Evolutionary conservation across 73 alveolate genomes (phyloP).

Genomic region (Symbiodinium natans): DNA sequence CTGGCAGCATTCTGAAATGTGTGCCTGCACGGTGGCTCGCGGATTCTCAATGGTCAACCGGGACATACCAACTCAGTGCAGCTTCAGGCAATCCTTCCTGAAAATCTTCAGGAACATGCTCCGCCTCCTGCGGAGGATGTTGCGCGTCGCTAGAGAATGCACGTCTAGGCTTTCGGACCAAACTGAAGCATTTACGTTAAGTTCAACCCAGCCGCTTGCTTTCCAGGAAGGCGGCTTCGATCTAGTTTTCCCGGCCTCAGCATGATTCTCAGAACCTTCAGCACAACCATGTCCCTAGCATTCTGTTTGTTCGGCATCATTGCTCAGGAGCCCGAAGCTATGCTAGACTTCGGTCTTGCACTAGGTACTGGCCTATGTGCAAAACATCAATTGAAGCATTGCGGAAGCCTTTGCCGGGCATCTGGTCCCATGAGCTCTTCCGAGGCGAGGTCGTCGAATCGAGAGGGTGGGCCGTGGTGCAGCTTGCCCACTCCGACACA

Average conservation of each 20-base stretch:
- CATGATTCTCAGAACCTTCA: background rate
- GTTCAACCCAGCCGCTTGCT: too few relatives aligned
- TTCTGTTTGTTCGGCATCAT: too few relatives aligned
- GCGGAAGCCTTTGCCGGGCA: too few relatives aligned
- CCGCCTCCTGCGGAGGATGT: constrained; percentile 62
- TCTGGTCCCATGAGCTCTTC: background rate
- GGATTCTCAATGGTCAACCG: background rate
- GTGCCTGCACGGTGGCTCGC: background rate
- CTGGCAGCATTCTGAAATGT: background rate
- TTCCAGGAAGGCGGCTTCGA: constrained; percentile 75
- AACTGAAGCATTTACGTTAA: too few relatives aligned
- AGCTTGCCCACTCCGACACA: constrained; percentile 52
- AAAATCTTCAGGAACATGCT: constrained; percentile 43
- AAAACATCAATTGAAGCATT: too few relatives aligned
- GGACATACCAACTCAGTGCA: background rate
- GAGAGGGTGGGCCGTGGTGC: constrained; percentile 89
- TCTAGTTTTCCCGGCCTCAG: constrained; percentile 66
- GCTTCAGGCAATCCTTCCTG: constrained; percentile 51
- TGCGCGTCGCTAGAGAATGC: too few relatives aligned
- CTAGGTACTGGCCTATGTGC: constrained; percentile 16
- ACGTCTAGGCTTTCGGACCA: too few relatives aligned
- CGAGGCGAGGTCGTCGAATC: constrained; percentile 69
- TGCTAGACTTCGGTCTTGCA: constrained; percentile 75
- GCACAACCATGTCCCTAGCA: background rate
- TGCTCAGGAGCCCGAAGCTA: constrained; percentile 74